phyloP scores from a whole-genome alignment of 495 filamentous ascomycete genomes.

The Thozetella sp. region DNA sequence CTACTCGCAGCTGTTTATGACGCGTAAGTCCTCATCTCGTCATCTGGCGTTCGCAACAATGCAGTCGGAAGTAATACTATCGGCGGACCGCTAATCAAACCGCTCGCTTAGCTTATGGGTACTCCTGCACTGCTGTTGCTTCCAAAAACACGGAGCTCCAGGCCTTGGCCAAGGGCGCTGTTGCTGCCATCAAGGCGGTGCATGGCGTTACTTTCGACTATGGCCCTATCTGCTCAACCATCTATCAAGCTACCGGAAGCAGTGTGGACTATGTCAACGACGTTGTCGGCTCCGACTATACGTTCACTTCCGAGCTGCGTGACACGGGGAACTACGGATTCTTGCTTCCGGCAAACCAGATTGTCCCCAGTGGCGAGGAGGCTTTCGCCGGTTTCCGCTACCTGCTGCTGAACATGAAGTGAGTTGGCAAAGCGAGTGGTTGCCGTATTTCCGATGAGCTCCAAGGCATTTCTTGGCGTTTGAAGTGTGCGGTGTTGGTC shows the following conservation, averaged over 20 bases:
- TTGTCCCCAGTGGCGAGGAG: constrained; percentile 52
- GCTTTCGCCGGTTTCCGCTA: constrained; percentile 57
- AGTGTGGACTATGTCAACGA: constrained; percentile 58
- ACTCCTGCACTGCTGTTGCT: constrained; percentile 33
- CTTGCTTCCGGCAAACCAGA: constrained; percentile 57
- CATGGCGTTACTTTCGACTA: constrained; percentile 50
- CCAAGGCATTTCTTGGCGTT: no score
- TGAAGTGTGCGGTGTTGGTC: no score
- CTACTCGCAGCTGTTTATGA: constrained; percentile 54
- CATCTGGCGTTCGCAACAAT: constrained; percentile 17
- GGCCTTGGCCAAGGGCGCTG: constrained; percentile 33
- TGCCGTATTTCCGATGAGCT: no score
- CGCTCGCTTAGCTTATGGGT: constrained; percentile 25
- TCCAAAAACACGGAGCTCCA: constrained; percentile 49
- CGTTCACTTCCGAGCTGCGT: constrained; percentile 57
- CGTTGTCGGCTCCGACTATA: constrained; percentile 49
- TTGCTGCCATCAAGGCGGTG: constrained; percentile 41
- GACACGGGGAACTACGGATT: constrained; percentile 52
- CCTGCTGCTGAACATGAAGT: constrained; percentile 45
- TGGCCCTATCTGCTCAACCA: constrained; percentile 59
- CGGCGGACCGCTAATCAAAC: neutral
- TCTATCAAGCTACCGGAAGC: constrained; percentile 59
- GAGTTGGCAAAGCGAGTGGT: no score
- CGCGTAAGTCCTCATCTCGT: constrained; percentile 19
- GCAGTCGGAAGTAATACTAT: neutral